Evolutionary conservation across 2,329 filamentous ascomycete species (phyloP), one percentile per base, ranked within the genome.

Genomic region (Aspergillus ustus): DNA sequence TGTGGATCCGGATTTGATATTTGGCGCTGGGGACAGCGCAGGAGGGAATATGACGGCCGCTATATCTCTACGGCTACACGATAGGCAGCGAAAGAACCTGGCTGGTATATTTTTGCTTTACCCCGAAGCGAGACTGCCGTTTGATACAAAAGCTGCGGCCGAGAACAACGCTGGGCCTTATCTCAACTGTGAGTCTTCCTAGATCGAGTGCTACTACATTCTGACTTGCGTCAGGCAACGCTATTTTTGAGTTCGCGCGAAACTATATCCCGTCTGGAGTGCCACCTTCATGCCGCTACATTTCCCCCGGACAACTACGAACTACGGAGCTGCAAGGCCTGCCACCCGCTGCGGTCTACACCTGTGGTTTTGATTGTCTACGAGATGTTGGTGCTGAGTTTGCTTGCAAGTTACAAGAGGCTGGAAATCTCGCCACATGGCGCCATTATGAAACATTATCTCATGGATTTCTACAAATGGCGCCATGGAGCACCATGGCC

Each of bases 31-130:
- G 28, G 73, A 77, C 57, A 71, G 67, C 29, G 74, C 73, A 4
- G 75, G 73, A n/a, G 73, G 75, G 2, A 76, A 76, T 58, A 73
- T 77, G 73, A 75, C 75, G 2, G 71, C 73, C 4, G 73, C 71
- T 9, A 37, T 77, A 2, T 62, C 63, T 2, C 62, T 78, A 22
- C 68, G 73, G 3, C 62, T 78, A 20, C 68, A 72, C 2, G 63
- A 68, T 4, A 59, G 62, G 20, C 71, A 76, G 50, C 63, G 73
- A 13, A 66, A 64, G 52, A 60, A 63, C 2, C 48, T 77, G 48
- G 63, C 66, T 9, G 73, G 67, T 2, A 71, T 77, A 61, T 69
- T 78, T 11, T 59, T 76, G 29, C 62, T 77, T 5, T 78, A 76
- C 62, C 76, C 74, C 5, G 73, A 77, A 59, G 70, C 75, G 1